These are phyloP conservation scores for Russula lepida DNA, from an alignment of 768 basidiomycete genomes.

Conservation along the genomic window DNA sequence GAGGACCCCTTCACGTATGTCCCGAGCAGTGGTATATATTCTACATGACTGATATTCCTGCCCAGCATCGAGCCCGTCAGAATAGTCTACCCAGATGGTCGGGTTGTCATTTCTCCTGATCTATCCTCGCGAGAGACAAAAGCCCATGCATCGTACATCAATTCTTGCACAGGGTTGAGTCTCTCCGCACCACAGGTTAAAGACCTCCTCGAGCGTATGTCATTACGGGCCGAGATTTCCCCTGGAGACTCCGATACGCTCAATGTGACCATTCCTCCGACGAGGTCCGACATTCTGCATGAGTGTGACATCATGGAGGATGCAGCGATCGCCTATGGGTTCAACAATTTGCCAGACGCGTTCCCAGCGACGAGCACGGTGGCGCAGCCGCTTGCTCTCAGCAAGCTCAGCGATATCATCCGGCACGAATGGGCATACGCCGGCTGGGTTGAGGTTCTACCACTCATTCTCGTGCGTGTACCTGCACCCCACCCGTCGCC, in stretches of 20 bases:
- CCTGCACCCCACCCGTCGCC: not conserved
- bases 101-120: slow-evolving; percentile 69
- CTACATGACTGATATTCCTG: not conserved
- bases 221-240: slow-evolving; percentile 50
- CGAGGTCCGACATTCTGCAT: slow-evolving; percentile 96
- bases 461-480: slow-evolving; percentile 75
- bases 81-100: slow-evolving; percentile 71
- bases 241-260: slow-evolving; percentile 55
- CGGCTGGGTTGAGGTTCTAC: slow-evolving; percentile 93
- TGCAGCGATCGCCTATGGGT: slow-evolving; percentile 94
- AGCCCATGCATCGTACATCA: slow-evolving; percentile 86
- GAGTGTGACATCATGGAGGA: slow-evolving; percentile 99
- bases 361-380: slow-evolving; percentile 95
- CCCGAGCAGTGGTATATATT: not conserved
- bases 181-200: slow-evolving; percentile 60
- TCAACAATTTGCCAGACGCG: slow-evolving; percentile 87
- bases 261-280: slow-evolving; percentile 74
- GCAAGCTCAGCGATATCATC: slow-evolving; percentile 82
- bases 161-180: slow-evolving; percentile 85
- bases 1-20: slow-evolving; percentile 85
- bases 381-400: slow-evolving; percentile 83
- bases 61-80: slow-evolving; percentile 88
- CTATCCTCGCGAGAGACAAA: slow-evolving; percentile 61
- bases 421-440: slow-evolving; percentile 88
- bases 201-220: slow-evolving; percentile 76